A percentile compares a stretch with the other conserved stretches of the same genome.
Conservation (phyloP, 306 rosid genomes). For the Hippophae tibetana region DNA sequence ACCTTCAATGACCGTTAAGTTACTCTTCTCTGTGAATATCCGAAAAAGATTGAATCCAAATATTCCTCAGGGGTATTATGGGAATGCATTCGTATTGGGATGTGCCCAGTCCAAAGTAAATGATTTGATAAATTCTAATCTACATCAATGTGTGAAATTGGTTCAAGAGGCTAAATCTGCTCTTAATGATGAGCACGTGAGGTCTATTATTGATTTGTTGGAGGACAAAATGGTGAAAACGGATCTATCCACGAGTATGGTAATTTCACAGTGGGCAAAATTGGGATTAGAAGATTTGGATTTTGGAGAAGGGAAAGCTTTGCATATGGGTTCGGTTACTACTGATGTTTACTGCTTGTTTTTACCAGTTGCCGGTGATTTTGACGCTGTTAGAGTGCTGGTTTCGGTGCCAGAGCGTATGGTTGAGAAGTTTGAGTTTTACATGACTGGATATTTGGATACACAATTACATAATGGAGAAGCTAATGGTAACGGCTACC, state of each 20-base stretch:
- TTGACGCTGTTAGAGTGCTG: conserved; percentile 45
- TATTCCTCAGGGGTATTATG: conserved; percentile 56
- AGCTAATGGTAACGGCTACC: conserved; percentile 1
- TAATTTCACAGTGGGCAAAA: conserved; percentile 83
- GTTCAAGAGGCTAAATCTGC: conserved; percentile 50
- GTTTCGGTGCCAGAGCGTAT: conserved; percentile 61
- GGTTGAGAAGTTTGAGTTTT: conserved; percentile 34
- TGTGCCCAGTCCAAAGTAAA: conserved; percentile 48
- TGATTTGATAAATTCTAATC: conserved; percentile 30
- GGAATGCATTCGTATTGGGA: conserved; percentile 62
- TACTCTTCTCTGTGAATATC: conserved; percentile 66
- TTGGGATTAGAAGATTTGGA: conserved; percentile 73
- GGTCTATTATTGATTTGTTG: conserved; percentile 56
- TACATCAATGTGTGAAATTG: conserved; percentile 35
- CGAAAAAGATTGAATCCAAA: conserved; percentile 25
- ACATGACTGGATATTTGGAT: conserved; percentile 32
- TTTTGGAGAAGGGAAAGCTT: conserved; percentile 66
- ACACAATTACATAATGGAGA: conserved; percentile 11
- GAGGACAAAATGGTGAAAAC: conserved; percentile 51
- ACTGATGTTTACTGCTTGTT: conserved; percentile 78
- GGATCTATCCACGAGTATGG: conserved; percentile 52
- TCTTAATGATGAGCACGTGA: conserved; percentile 33
- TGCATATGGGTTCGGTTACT: conserved; percentile 61
- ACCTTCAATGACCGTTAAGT: conserved; percentile 33
- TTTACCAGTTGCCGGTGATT: conserved; percentile 53